Percentiles rank a stretch among this genome's conserved stretches.
phyloP scores from a whole-genome alignment of 345 rosid genomes.

The Triadica sebifera region DNA sequence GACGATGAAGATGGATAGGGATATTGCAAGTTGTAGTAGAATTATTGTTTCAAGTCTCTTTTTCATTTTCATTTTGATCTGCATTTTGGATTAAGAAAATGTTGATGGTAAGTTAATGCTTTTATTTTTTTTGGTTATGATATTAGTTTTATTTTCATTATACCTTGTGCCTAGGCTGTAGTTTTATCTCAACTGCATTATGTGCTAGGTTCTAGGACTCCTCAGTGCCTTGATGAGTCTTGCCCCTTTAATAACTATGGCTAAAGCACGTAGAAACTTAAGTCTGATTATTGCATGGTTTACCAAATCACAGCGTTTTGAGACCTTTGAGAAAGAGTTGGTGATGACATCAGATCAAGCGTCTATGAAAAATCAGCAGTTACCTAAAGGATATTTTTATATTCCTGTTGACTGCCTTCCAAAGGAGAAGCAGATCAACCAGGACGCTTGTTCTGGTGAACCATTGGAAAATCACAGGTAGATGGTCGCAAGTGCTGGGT shows the following conservation, averaged over 20 bases:
- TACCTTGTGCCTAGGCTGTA: neutral
- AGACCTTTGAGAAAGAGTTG: slow-evolving; percentile 84
- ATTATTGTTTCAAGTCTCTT: too few relatives aligned
- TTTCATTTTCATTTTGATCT: too few relatives aligned
- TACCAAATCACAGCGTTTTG: slow-evolving; percentile 51
- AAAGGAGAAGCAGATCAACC: slow-evolving; percentile 55
- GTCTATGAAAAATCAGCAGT: slow-evolving; percentile 78
- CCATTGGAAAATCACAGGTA: slow-evolving; percentile 43
- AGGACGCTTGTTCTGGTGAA: slow-evolving; percentile 46
- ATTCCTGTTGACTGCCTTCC: slow-evolving; percentile 79
- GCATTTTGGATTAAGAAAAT: too few relatives aligned
- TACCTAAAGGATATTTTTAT: slow-evolving; percentile 89
- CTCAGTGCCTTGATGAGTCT: too few relatives aligned
- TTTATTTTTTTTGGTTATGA: too few relatives aligned
- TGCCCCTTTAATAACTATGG: too few relatives aligned
- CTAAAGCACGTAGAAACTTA: neutral
- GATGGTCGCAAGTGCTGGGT: neutral
- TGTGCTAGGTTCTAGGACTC: neutral
- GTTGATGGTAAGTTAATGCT: too few relatives aligned
- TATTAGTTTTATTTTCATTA: too few relatives aligned
- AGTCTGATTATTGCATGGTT: slow-evolving; percentile 14
- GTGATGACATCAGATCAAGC: slow-evolving; percentile 99
- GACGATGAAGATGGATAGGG: too few relatives aligned
- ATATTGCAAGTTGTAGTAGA: too few relatives aligned
- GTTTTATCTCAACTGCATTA: neutral